These are phyloP conservation scores for Globisporangium alternatum DNA, from an alignment of 352 stramenopile species.

Conservation along the genomic window DNA sequence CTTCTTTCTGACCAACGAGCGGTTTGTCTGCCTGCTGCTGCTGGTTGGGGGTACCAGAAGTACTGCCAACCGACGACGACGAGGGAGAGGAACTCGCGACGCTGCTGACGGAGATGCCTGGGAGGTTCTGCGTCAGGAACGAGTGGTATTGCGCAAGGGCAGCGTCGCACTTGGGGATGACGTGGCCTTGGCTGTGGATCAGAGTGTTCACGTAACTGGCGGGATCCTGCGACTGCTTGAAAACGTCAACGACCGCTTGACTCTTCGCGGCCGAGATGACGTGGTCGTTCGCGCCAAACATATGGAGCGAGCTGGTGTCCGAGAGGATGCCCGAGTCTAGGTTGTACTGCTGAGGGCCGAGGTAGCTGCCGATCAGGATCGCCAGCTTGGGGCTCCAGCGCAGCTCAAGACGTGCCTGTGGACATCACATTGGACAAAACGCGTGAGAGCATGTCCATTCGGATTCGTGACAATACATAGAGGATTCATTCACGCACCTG, in stretches of 20 bases:
- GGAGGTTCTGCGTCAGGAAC: slow-evolving; percentile 40
- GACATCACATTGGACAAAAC: neutral
- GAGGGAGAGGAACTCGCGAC: slow-evolving; percentile 1
- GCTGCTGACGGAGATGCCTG: slow-evolving; percentile 9
- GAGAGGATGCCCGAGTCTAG: slow-evolving; percentile 47
- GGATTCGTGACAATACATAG: neutral
- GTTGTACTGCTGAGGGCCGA: slow-evolving; percentile 54
- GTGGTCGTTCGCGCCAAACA: slow-evolving; percentile 79
- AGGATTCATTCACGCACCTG: slow-evolving; percentile 29
- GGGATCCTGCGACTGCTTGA: slow-evolving; percentile 29
- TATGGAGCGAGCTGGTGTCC: slow-evolving; percentile 62
- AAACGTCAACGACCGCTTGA: slow-evolving; percentile 63
- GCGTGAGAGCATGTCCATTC: neutral
- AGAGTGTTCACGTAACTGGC: slow-evolving; percentile 43
- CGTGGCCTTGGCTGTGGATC: slow-evolving; percentile 72
- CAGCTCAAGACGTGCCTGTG: slow-evolving; percentile 47
- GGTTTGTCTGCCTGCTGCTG: slow-evolving; percentile 5
- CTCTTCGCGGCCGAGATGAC: slow-evolving; percentile 74
- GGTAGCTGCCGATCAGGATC: slow-evolving; percentile 75
- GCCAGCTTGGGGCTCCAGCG: slow-evolving; percentile 67
- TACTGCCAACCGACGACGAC: slow-evolving; percentile 11
- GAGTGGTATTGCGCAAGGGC: slow-evolving; percentile 49
- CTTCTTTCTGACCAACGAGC: slow-evolving; percentile 4
- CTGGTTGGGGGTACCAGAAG: slow-evolving; percentile 10
- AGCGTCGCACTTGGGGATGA: slow-evolving; percentile 71